Conservation (phyloP, 495 filamentous ascomycete genomes). For the Penicillium nucicola region DNA sequence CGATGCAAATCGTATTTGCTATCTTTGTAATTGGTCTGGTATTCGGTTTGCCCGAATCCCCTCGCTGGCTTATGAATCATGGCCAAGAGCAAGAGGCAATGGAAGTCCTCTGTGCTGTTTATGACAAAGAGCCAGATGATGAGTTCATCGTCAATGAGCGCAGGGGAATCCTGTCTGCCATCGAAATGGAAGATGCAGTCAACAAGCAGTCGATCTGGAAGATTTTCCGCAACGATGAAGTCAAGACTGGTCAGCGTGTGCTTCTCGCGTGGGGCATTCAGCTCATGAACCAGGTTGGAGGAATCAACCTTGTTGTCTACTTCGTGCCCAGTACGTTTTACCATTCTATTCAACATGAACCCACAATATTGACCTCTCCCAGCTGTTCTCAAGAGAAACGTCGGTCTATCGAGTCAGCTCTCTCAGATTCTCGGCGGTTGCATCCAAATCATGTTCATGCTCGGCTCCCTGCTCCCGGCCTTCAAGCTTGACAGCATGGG, state of each 20-base stretch:
- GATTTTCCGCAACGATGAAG: slow-evolving; percentile 47
- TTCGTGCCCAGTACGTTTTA: slow-evolving; percentile 10
- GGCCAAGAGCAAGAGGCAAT: slow-evolving; percentile 46
- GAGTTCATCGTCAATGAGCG: slow-evolving; percentile 44
- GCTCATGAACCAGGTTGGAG: slow-evolving; percentile 48
- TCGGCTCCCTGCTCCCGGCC: slow-evolving; percentile 43
- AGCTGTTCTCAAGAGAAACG: slow-evolving; percentile 43
- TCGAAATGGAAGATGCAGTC: slow-evolving; percentile 40
- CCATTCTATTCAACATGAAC: not conserved
- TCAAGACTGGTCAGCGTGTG: slow-evolving; percentile 52
- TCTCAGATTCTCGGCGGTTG: slow-evolving; percentile 49
- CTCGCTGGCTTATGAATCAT: slow-evolving; percentile 43
- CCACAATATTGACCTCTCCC: slow-evolving; percentile 11
- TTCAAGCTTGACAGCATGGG: slow-evolving; percentile 51
- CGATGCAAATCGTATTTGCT: slow-evolving; percentile 44
- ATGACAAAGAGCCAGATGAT: slow-evolving; percentile 38
- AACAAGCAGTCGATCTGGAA: slow-evolving; percentile 41
- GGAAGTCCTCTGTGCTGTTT: slow-evolving; percentile 50
- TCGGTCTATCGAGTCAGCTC: slow-evolving; percentile 47
- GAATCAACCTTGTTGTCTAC: slow-evolving; percentile 53
- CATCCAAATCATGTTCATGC: slow-evolving; percentile 41
- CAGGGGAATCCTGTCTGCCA: slow-evolving; percentile 43
- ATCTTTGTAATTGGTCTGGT: slow-evolving; percentile 37
- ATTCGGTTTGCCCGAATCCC: slow-evolving; percentile 42
- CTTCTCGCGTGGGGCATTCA: slow-evolving; percentile 51